phyloP scores from a whole-genome alignment of 805 yeast genomes.

The Nakazawaea populi region DNA sequence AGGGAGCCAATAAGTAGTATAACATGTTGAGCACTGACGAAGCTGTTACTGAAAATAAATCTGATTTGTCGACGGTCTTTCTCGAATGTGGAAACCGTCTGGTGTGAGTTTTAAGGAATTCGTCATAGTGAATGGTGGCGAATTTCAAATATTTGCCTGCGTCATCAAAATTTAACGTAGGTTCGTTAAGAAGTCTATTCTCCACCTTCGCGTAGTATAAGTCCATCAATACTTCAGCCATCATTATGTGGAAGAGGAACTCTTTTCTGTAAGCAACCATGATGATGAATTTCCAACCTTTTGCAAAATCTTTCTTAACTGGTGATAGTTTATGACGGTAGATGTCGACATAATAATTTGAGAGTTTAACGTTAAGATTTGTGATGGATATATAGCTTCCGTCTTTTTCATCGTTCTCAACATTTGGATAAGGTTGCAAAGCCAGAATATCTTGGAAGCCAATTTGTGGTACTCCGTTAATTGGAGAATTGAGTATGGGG shows the following conservation, averaged over 20 bases:
- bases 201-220: background rate
- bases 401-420: background rate
- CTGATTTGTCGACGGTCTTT: background rate
- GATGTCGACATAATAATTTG: background rate
- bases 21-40: background rate
- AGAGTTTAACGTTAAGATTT: background rate
- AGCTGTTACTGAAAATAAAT: background rate
- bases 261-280: constrained; percentile 1
- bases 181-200: background rate
- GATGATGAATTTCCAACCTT: constrained; percentile 1
- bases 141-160: constrained; percentile 1
- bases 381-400: background rate
- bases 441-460: background rate
- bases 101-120: background rate
- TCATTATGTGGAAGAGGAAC: constrained; percentile 1
- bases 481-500: background rate
- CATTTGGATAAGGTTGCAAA: too few relatives aligned
- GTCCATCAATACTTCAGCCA: constrained; percentile 2
- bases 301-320: background rate
- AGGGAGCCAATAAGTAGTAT: constrained; percentile 1
- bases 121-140: background rate
- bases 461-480: background rate
- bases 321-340: constrained; percentile 1
- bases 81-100: background rate
- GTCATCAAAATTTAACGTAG: background rate